Base-by-base conservation (phyloP, 768 basidiomycete genomes). In the Collybia mongolica region DNA sequence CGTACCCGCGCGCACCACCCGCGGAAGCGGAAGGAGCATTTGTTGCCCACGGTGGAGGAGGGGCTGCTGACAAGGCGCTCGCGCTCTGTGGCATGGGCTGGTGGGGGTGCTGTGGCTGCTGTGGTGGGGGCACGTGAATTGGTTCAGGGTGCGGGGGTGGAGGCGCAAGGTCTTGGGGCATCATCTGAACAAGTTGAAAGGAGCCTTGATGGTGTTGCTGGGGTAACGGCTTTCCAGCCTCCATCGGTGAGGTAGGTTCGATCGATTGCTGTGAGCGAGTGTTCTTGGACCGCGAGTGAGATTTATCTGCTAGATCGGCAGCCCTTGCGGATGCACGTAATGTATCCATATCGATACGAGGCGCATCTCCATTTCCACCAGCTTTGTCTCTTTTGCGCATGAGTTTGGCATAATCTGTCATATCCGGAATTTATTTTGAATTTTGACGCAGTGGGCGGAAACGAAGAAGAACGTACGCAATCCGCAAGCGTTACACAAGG, bases 401-500 rank as follows among this genome's bases (percentile, higher is more conserved):
- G 24, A 91, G 75, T 60, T 91, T 91, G 8, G 89, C 89, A 56
- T 91, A 91, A 68, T 91, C 89, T 91, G 45, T 1, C 6, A 19
- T 46, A 40, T 46, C 28, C 40, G 20, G 29, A 32, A 48, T n/a
- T 19, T 23, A 36, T 3, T 32, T 32, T 32, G 6, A 14, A 14
- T 12, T 9, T 32, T 14, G 14, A 32, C 2, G 7, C 9, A 32
- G 32, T 9, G 32, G 9, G 32, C 32, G 38, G 49, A 44, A 47
- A 46, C 37, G 7, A 24, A 54, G 7, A 24, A 54, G 28, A 26
- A 83, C 86, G 64, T 65, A 92, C 90, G 90, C 57, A 92, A 69
- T 26, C 90, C 90, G 68, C 90, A 92, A 38, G 90, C 90, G 64
- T 91, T 92, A 62, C 90, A 92, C 59, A 92, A 63, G 6, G 90